Conservation (phyloP, 192 early-diverging fungal species). For the Coemansia sp. region DNA sequence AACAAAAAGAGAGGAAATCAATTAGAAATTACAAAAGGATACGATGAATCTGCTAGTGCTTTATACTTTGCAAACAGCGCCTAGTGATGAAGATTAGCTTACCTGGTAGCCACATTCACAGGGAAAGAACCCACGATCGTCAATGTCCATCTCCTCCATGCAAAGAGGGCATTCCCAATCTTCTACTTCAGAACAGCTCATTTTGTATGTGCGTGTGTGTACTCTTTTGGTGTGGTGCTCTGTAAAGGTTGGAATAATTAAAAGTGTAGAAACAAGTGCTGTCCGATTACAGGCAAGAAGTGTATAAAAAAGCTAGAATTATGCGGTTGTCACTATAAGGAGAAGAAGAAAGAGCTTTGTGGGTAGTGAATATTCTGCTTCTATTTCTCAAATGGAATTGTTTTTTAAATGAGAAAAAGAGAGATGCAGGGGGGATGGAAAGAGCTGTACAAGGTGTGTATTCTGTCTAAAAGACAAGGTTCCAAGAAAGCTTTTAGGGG, state of each 20-base stretch:
- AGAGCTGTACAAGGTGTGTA: too few relatives aligned
- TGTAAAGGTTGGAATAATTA: background rate
- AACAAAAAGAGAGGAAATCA: background rate
- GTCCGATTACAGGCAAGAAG: background rate
- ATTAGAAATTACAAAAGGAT: background rate
- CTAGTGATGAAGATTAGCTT: conserved; percentile 5
- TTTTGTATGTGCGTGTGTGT: conserved; percentile 22
- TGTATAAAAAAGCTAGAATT: background rate
- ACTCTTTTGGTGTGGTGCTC: background rate
- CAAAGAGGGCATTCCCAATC: conserved; percentile 98
- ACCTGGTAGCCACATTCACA: conserved; percentile 99
- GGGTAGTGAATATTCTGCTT: too few relatives aligned
- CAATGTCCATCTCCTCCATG: conserved; percentile 97
- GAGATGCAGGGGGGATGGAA: too few relatives aligned
- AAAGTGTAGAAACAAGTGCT: background rate
- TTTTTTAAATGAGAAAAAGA: too few relatives aligned
- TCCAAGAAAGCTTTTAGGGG: too few relatives aligned
- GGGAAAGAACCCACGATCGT: conserved; percentile 94
- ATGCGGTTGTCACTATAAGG: too few relatives aligned
- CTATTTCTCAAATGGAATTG: too few relatives aligned
- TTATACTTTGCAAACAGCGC: background rate
- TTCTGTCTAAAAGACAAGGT: too few relatives aligned
- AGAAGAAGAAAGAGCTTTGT: conserved; percentile 1
- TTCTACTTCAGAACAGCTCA: conserved; percentile 70
- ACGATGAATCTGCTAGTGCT: background rate